Base-by-base conservation (phyloP, 139 green algal genomes). In the Volvox africanus region DNA sequence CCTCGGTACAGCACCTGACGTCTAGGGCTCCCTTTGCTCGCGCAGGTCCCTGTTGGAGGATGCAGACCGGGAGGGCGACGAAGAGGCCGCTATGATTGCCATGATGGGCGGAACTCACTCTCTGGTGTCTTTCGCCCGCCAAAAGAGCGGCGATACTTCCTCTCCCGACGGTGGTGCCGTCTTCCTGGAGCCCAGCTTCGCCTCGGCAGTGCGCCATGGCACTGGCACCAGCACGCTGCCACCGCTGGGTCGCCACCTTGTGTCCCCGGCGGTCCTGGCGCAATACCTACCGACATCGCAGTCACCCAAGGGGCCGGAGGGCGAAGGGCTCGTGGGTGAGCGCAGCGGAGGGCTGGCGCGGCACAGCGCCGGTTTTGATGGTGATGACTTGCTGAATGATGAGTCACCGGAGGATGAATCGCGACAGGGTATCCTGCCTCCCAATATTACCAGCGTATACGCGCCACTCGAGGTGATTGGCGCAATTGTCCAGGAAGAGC, bases 171-270 rank as follows among this genome's bases (percentile, higher is more conserved):
- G 65, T 13, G 16, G 32, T 17, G 24, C 21, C 11, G 32, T 68
- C 21, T 84, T 44, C 78, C 21, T 19, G 50, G 86, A 90, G 86
- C 86, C 73, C 71, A 77, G 50, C 71, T 90, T 90, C 73, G 86
- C 86, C 30, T 90, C 86, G 26, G 86, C 37, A 20, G 86, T 69
- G 5, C 71, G 85, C 14, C 11, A 36, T 22, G 22, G 86, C 73
- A 12, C 13, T n/a, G 21, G 16, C 61, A 62, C 28, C 69, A 32
- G 13, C 37, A 33, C 37, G 69, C 86, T 90, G 71, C 86, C 73
- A 44, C 86, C 73, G 50, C 86, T 90, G 28, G 21, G 3, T 13
- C 17, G 18, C 19, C 86, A 90, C 73, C 21, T 32, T 12, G 81
- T 77, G 30, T 77, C 81, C 1, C 61, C 50, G n/a, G 55, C 80